Evolutionary conservation across 306 rosid genomes (phyloP), one percentile per base, ranked within the genome.

Genomic region (Castanea crenata): DNA sequence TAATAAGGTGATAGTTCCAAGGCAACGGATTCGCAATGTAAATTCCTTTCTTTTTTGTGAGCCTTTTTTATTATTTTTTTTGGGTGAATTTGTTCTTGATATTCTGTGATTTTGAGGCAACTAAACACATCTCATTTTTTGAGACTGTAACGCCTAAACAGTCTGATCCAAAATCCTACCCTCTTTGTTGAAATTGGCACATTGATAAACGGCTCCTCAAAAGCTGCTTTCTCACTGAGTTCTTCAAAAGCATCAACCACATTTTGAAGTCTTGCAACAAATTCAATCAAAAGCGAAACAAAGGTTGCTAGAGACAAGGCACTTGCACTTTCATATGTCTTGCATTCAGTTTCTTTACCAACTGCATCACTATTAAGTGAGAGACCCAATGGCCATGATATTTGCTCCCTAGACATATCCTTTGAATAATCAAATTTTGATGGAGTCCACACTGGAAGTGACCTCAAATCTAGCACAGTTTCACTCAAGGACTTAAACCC

Each of bases 181-280:
- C 10, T 73, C 31, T 59, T 59, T 80, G 82, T 83, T 71, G 80
- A 3, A 49, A 13, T 82, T 20, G 75, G 15, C 9, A 75, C 73
- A 55, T 75, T 56, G 1, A 87, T 89, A 41, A 54, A 62, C 3
- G 88, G 94, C 34, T 90, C 92, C 76, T 78, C 85, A 74, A 92
- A 92, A 20, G 86, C 86, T 23, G 97, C 97, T 64, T 79, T 85
- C 85, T 90, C 83, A 38, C 97, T 84, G 3, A 92, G 91, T 80
- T 85, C 91, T 75, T 82, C 81, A 72, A 88, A 90, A 57, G 87
- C 92, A 80, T 88, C 86, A 27, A 90, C 97, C 27, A 92, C 85
- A 86, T 92, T 90, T 74, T 90, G 94, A 84, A 90, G 94, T 83
- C 94, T 86, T 12, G 97, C 97, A 38, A 89, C 97, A 79, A 91